A percentile compares a stretch with the other conserved stretches of the same genome.
Evolutionary conservation across 352 stramenopile genomes (phyloP).

Genomic region (Albugo laibachii): DNA sequence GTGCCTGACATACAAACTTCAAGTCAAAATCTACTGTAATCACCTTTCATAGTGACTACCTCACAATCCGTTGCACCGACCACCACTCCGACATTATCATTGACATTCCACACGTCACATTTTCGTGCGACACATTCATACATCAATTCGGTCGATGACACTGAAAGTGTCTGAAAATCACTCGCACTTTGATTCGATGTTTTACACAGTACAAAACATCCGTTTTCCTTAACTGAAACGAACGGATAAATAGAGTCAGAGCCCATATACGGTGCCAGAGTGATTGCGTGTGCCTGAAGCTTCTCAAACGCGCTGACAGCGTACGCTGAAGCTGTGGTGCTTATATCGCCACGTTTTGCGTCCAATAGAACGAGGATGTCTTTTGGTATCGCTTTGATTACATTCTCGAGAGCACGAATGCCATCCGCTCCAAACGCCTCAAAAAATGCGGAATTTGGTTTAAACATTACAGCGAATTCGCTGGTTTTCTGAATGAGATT

Average conservation of each 20-base stretch:
- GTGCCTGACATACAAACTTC: conserved; percentile 22
- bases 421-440: conserved; percentile 82
- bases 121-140: conserved; percentile 86
- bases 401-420: conserved; percentile 73
- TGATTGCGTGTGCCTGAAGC: conserved; percentile 89
- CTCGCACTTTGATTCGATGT: conserved; percentile 96
- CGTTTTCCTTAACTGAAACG: conserved; percentile 61
- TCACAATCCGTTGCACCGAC: conserved; percentile 93
- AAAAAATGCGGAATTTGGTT: conserved; percentile 99
- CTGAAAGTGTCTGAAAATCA: conserved; percentile 84
- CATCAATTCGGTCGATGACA: conserved; percentile 21
- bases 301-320: conserved; percentile 86
- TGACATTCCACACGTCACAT: conserved; percentile 74
- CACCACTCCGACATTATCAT: conserved; percentile 90
- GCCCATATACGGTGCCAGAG: conserved; percentile 96
- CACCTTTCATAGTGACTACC: conserved; percentile 2
- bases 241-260: conserved; percentile 96
- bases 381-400: conserved; percentile 75
- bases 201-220: conserved; percentile 98
- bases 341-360: conserved; percentile 97
- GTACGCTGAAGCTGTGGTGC: conserved; percentile 92
- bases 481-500: conserved; percentile 89
- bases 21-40: background rate
- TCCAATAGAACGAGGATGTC: conserved; percentile 95
- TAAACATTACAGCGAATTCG: conserved; percentile 89